phyloP scores from a whole-genome alignment of 2,329 filamentous ascomycete genomes.

The Aspergillus sclerotialis region DNA sequence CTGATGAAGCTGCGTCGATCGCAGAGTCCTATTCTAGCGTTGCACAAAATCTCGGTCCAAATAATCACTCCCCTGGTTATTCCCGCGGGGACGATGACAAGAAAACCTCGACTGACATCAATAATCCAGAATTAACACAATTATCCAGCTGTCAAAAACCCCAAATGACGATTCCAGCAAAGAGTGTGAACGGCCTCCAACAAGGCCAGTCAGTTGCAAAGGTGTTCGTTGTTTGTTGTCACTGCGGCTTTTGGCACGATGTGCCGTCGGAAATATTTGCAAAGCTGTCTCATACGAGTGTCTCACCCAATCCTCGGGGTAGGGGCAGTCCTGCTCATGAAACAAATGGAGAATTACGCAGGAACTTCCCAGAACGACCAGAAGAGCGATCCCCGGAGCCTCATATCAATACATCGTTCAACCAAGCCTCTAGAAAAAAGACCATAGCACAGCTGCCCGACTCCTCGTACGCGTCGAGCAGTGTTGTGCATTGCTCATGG shows the following conservation, averaged over 20 bases:
- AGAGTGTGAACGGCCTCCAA: slow-evolving; percentile 7
- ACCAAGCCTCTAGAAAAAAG: background rate
- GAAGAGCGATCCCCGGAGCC: no score
- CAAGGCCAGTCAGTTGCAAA: slow-evolving; percentile 25
- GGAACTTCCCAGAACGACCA: no score
- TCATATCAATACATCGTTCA: no score
- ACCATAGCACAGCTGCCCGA: slow-evolving; percentile 7
- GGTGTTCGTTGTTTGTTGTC: slow-evolving; percentile 38
- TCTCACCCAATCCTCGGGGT: slow-evolving; percentile 1
- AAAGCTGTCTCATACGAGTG: slow-evolving; percentile 24
- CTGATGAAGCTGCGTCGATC: slow-evolving; percentile 20
- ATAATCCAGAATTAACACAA: background rate
- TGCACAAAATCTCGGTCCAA: background rate
- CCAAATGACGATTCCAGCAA: slow-evolving; percentile 6
- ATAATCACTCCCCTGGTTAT: background rate
- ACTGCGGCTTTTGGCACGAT: slow-evolving; percentile 39
- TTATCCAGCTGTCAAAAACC: slow-evolving; percentile 1
- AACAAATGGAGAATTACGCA: background rate
- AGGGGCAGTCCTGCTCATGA: background rate
- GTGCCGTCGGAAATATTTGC: slow-evolving; percentile 34
- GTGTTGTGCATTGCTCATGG: slow-evolving; percentile 64
- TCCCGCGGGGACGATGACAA: background rate
- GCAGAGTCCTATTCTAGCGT: slow-evolving; percentile 10
- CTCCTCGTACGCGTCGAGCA: slow-evolving; percentile 21
- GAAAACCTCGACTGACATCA: background rate